Percentiles rank a stretch among this genome's conserved stretches.
These are phyloP conservation scores for Collybia sordida DNA, from an alignment of 768 basidiomycete genomes.

Conservation along the genomic window DNA sequence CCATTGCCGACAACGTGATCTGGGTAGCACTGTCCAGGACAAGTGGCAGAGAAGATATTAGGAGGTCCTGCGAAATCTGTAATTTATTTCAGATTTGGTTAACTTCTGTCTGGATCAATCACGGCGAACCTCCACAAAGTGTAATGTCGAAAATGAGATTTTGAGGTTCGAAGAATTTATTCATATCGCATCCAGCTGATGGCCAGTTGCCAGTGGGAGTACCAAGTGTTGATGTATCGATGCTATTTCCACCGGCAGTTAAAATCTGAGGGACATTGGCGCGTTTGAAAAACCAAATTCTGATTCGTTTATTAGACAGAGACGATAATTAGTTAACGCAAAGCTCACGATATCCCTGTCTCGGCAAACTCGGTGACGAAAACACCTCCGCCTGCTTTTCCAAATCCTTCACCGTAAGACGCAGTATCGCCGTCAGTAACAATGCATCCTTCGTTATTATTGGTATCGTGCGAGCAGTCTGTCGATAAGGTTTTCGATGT, in stretches of 20 bases:
- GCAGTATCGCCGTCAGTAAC: constrained; percentile 51
- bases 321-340: no score
- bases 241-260: constrained; percentile 45
- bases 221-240: constrained; percentile 60
- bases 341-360: constrained; percentile 59
- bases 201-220: constrained; percentile 71
- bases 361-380: constrained; percentile 76
- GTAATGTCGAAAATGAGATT: constrained; percentile 75
- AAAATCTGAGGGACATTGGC: constrained; percentile 46
- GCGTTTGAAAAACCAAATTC: constrained; percentile 43
- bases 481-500: constrained; percentile 49
- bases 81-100: neutral
- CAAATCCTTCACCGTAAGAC: constrained; percentile 70
- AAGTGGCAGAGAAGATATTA: constrained; percentile 57
- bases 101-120: constrained; percentile 7
- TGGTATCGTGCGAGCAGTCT: constrained; percentile 55
- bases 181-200: constrained; percentile 50
- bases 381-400: constrained; percentile 65
- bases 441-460: constrained; percentile 65
- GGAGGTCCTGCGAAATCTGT: constrained; percentile 51
- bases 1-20: constrained; percentile 67
- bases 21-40: constrained; percentile 63
- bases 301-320: constrained; percentile 14
- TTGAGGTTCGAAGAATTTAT: constrained; percentile 59
- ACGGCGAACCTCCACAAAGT: constrained; percentile 53